Conservation (phyloP, 2,329 filamentous ascomycete species). For the Fusarium concolor region DNA sequence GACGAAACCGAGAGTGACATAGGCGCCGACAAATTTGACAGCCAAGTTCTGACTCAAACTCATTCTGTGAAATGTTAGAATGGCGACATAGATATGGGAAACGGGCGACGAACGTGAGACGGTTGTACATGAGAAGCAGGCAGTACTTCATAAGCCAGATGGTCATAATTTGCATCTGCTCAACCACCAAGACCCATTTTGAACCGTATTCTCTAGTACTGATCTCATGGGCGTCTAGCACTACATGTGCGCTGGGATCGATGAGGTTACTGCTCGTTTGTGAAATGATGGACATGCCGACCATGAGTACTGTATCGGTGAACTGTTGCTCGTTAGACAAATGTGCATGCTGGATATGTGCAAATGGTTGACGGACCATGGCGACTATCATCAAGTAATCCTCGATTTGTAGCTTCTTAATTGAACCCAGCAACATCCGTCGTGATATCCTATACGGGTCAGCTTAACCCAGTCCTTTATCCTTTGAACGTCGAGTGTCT, state of each 20-base stretch:
- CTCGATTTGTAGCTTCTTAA: conserved; percentile 64
- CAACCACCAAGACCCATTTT: conserved; percentile 71
- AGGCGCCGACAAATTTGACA: conserved; percentile 62
- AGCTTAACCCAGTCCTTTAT: neutral
- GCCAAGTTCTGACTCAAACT: conserved; percentile 60
- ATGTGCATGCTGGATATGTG: neutral
- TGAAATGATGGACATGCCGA: conserved; percentile 65
- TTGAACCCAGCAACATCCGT: conserved; percentile 55
- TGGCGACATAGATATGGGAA: no score
- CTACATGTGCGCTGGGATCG: conserved; percentile 56
- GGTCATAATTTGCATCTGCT: conserved; percentile 70
- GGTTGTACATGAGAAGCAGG: conserved; percentile 67
- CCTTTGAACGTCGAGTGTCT: no score
- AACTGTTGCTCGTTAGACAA: conserved; percentile 43
- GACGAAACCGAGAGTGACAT: conserved; percentile 60
- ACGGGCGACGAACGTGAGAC: conserved; percentile 59
- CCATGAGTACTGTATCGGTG: conserved; percentile 66
- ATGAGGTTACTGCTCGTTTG: conserved; percentile 71
- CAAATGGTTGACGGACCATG: conserved; percentile 54
- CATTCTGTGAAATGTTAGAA: conserved; percentile 49
- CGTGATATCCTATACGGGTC: conserved; percentile 51
- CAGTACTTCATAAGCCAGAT: conserved; percentile 69
- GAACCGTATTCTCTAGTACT: conserved; percentile 61
- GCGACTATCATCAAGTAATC: conserved; percentile 67
- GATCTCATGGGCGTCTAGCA: conserved; percentile 60